A percentile compares a stretch with the other conserved stretches of the same genome.
Evolutionary conservation across 2,329 filamentous ascomycete genomes (phyloP).

Genomic region (Juglanconis oblonga): DNA sequence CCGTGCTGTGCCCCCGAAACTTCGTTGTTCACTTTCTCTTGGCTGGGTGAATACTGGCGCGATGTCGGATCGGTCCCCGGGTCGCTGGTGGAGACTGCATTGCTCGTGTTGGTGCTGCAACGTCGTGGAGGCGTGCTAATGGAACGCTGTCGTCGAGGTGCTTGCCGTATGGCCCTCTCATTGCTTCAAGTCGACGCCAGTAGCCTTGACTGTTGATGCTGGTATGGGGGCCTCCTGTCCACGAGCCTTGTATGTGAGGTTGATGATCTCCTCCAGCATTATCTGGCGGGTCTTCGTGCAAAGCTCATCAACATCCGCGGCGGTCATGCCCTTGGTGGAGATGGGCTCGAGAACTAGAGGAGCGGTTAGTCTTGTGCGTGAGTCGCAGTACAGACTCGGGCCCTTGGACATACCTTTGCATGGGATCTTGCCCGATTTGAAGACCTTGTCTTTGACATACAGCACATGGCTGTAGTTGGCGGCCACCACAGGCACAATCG

Average conservation of each 20-base stretch:
- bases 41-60: not conserved
- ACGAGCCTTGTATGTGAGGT: slow-evolving; percentile 50
- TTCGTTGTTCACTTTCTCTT: not conserved
- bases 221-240: slow-evolving; percentile 28
- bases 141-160: slow-evolving; percentile 21
- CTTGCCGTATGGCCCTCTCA: slow-evolving; percentile 18
- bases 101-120: not conserved
- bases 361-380: not conserved
- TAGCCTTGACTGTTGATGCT: slow-evolving; percentile 16
- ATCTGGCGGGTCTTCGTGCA: slow-evolving; percentile 64
- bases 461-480: slow-evolving; percentile 78
- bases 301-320: slow-evolving; percentile 75
- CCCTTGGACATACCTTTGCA: slow-evolving; percentile 61
- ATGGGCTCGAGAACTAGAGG: slow-evolving; percentile 75
- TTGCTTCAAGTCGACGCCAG: slow-evolving; percentile 18
- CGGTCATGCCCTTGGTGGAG: slow-evolving; percentile 66
- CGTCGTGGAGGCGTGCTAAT: not conserved
- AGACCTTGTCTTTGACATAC: slow-evolving; percentile 60
- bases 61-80: not conserved
- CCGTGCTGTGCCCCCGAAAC: not conserved
- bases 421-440: slow-evolving; percentile 68
- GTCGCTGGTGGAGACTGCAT: not conserved
- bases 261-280: slow-evolving; percentile 68
- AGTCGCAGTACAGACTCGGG: not conserved
- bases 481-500: slow-evolving; percentile 80